Conservation (phyloP, 164 flowering plant genomes). For the Chimonanthus praecox region DNA sequence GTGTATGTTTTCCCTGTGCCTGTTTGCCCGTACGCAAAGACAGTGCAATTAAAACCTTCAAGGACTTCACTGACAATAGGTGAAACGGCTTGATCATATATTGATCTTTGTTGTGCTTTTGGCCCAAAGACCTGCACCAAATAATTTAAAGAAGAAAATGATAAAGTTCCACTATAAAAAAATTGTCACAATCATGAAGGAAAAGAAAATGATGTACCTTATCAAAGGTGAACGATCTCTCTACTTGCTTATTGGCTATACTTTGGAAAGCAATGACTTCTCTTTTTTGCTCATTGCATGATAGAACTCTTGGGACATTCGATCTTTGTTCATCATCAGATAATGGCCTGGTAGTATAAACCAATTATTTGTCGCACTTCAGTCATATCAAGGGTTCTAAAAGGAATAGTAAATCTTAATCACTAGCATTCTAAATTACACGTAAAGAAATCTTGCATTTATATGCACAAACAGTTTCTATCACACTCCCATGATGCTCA, state of each 20-base stretch:
- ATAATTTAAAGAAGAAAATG: neutral
- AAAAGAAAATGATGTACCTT: constrained; percentile 38
- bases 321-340: constrained; percentile 63
- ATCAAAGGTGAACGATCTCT: constrained; percentile 68
- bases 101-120: constrained; percentile 65
- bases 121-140: constrained; percentile 75
- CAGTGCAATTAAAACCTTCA: constrained; percentile 81
- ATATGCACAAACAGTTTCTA: neutral
- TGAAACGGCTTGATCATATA: constrained; percentile 72
- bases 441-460: neutral
- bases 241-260: constrained; percentile 71
- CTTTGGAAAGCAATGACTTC: constrained; percentile 60
- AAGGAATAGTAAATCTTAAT: neutral
- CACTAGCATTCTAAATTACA: neutral
- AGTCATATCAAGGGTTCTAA: neutral
- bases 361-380: neutral
- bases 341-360: constrained; percentile 43
- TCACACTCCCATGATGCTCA: too few species aligned
- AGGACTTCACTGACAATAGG: constrained; percentile 83
- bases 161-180: neutral
- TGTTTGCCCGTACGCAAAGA: constrained; percentile 89
- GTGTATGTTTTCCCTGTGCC: constrained; percentile 94
- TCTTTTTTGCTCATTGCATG: constrained; percentile 65
- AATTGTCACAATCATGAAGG: neutral
- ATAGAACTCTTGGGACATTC: constrained; percentile 47